Evolutionary conservation across 2,329 filamentous ascomycete genomes (phyloP).

Genomic region (Fusarium goolgardi): DNA sequence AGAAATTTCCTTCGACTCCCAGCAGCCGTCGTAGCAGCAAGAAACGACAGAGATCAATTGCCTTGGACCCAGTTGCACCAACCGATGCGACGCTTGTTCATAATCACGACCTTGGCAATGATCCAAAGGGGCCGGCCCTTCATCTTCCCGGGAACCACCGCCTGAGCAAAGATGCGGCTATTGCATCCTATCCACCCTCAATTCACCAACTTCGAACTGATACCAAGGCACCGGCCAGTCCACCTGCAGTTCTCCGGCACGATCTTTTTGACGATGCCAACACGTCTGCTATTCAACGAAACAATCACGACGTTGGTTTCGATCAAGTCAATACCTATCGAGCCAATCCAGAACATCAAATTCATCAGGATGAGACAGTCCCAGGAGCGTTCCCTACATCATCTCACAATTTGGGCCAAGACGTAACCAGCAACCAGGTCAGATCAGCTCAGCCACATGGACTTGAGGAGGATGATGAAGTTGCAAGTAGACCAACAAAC

Average conservation of each 20-base stretch:
- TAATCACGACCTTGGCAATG: constrained; percentile 26
- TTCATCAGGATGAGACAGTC: constrained; percentile 24
- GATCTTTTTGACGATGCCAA: constrained; percentile 26
- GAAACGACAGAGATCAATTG: constrained; percentile 29
- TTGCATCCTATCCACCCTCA: constrained; percentile 18
- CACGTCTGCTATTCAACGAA: background rate
- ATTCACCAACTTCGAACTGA: constrained; percentile 36
- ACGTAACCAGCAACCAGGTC: constrained; percentile 11
- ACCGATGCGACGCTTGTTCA: constrained; percentile 24
- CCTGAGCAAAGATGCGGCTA: constrained; percentile 20
- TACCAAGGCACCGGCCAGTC: constrained; percentile 18
- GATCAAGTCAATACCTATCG: constrained; percentile 18
- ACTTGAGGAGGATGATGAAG: constrained; percentile 33
- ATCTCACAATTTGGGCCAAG: constrained; percentile 30
- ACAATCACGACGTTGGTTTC: constrained; percentile 24
- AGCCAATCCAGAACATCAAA: constrained; percentile 27
- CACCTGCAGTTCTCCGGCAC: constrained; percentile 27
- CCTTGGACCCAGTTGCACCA: constrained; percentile 17
- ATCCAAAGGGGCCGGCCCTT: constrained; percentile 2
- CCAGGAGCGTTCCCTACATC: constrained; percentile 15
- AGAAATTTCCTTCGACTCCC: constrained; percentile 9
- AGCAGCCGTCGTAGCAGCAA: constrained; percentile 17
- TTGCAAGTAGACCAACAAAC: constrained; percentile 2
- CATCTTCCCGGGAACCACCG: background rate
- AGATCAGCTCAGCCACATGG: constrained; percentile 21